phyloP scores from a whole-genome alignment of 139 green algal genomes.

The Chlorella sp. region DNA sequence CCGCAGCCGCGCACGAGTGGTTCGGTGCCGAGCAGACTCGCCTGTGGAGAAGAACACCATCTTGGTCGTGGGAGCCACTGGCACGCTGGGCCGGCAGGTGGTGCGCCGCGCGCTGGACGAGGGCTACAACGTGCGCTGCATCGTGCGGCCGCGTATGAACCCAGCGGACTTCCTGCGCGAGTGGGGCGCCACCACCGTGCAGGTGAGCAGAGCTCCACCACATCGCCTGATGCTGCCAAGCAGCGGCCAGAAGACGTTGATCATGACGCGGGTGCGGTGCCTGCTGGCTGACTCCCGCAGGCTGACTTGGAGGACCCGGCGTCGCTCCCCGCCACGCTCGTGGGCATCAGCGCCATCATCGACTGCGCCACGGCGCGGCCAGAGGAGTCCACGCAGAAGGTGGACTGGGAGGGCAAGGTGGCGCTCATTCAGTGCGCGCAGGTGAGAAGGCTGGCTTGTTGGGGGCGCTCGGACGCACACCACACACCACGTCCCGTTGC shows the following conservation, averaged over 20 bases:
- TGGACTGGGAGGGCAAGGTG: constrained; percentile 99
- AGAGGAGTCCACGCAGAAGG: constrained; percentile 84
- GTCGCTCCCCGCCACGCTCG: constrained; percentile 89
- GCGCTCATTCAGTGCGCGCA: constrained; percentile 92
- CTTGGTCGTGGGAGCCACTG: constrained; percentile 93
- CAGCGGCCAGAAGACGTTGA: no score
- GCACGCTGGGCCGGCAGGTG: constrained; percentile 94
- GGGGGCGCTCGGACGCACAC: no score
- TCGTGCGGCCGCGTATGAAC: constrained; percentile 84
- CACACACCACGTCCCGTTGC: neutral
- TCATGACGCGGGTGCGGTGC: no score
- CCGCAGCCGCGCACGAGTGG: neutral
- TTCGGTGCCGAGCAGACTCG: constrained; percentile 12
- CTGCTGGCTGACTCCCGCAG: constrained; percentile 46
- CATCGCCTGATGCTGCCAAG: neutral
- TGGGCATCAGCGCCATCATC: constrained; percentile 93
- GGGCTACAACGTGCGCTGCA: constrained; percentile 96
- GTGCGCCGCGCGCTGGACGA: constrained; percentile 93
- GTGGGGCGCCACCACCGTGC: constrained; percentile 93
- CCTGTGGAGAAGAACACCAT: constrained; percentile 59
- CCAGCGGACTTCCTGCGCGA: constrained; percentile 98
- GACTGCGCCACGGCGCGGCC: constrained; percentile 95
- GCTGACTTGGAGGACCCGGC: constrained; percentile 89
- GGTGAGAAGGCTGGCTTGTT: constrained; percentile 15
- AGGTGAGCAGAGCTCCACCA: constrained; percentile 32